Percentiles rank a stretch among this genome's conserved stretches.
Conservation (phyloP, 495 filamentous ascomycete genomes). For the Penicillium desertorum region DNA sequence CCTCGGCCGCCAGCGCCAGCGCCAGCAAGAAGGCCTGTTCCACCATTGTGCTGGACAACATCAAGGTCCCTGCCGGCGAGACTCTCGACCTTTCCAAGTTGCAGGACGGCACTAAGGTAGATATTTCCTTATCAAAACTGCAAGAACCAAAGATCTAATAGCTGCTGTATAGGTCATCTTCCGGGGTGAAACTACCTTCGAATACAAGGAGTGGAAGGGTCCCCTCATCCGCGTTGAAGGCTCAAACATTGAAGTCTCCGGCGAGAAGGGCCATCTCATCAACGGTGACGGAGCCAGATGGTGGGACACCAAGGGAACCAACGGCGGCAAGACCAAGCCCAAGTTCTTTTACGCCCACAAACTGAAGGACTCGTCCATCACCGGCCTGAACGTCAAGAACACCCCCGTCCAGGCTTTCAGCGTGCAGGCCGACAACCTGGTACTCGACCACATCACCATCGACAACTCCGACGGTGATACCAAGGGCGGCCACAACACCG, state of each 20-base stretch:
- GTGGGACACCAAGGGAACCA: slow-evolving; percentile 55
- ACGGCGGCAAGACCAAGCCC: slow-evolving; percentile 58
- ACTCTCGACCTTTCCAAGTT: slow-evolving; percentile 53
- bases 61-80: slow-evolving; percentile 53
- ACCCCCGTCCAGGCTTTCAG: slow-evolving; percentile 63
- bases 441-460: slow-evolving; percentile 53
- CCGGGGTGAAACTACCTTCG: slow-evolving; percentile 52
- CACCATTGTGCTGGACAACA: slow-evolving; percentile 47
- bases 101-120: slow-evolving; percentile 43
- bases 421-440: slow-evolving; percentile 54
- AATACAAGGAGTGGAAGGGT: slow-evolving; percentile 55
- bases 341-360: slow-evolving; percentile 58
- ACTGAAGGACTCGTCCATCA: slow-evolving; percentile 45
- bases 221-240: slow-evolving; percentile 50
- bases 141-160: neutral
- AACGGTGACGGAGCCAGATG: slow-evolving; percentile 49
- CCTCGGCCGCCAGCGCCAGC: slow-evolving; percentile 41
- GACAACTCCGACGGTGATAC: slow-evolving; percentile 59
- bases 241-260: slow-evolving; percentile 44
- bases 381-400: slow-evolving; percentile 51
- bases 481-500: slow-evolving; percentile 60
- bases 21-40: slow-evolving; percentile 51
- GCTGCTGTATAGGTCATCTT: slow-evolving; percentile 45
- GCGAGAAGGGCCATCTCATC: slow-evolving; percentile 39
- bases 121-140: neutral